phyloP scores from a whole-genome alignment of 306 rosid genomes.

The Fragaria nilgerrensis region DNA sequence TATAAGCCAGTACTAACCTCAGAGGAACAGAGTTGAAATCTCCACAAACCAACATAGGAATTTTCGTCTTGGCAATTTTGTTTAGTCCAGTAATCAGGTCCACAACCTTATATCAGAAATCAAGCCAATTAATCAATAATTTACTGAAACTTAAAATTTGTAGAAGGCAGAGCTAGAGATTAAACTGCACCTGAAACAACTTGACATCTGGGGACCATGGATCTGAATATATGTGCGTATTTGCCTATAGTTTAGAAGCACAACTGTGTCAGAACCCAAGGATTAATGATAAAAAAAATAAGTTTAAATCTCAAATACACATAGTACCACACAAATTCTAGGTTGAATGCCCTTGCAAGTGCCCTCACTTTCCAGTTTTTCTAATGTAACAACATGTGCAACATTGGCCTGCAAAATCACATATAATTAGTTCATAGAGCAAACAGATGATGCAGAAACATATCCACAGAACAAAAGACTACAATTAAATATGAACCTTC shows the following conservation, averaged over 20 bases:
- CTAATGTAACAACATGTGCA: constrained; percentile 29
- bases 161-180: constrained; percentile 11
- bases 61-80: constrained; percentile 11
- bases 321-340: constrained; percentile 35
- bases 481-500: constrained; percentile 21
- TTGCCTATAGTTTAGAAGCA: constrained; percentile 24
- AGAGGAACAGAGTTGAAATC: constrained; percentile 26
- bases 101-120: constrained; percentile 22
- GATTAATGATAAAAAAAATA: constrained; percentile 2
- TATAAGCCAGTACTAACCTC: constrained; percentile 20
- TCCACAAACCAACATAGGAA: constrained; percentile 34
- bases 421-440: not conserved
- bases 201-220: constrained; percentile 9
- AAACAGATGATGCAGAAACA: constrained; percentile 1
- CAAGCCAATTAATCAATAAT: not conserved
- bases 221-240: constrained; percentile 36
- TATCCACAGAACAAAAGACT: not conserved
- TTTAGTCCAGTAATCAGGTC: constrained; percentile 23
- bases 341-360: constrained; percentile 6
- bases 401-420: constrained; percentile 28
- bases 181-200: constrained; percentile 28
- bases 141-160: not conserved
- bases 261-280: not conserved
- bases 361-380: constrained; percentile 8
- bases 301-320: not conserved